Percentiles rank a stretch among this genome's conserved stretches.
Evolutionary conservation across 2,329 filamentous ascomycete genomes (phyloP).

Genomic region (Nothophaeocryptopus gaeumannii): DNA sequence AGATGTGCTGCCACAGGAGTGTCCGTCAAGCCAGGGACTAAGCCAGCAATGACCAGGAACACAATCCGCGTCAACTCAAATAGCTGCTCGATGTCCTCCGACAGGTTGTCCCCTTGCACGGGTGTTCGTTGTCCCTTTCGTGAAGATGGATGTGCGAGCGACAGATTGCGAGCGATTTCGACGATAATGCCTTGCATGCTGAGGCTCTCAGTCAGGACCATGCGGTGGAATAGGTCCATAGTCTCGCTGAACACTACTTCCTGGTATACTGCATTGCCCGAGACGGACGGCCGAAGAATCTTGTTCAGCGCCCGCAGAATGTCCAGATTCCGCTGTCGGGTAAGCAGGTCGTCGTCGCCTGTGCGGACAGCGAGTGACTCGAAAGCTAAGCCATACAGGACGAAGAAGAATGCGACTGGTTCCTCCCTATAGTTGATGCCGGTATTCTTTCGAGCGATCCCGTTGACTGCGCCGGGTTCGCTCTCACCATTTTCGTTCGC

Average conservation of each 20-base stretch:
- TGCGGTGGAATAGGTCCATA: slow-evolving; percentile 89
- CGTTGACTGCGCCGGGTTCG: slow-evolving; percentile 16
- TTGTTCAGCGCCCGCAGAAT: slow-evolving; percentile 91
- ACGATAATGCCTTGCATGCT: slow-evolving; percentile 91
- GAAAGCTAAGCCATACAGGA: slow-evolving; percentile 92
- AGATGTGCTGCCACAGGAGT: slow-evolving; percentile 52
- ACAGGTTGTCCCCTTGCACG: slow-evolving; percentile 64
- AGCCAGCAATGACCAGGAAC: slow-evolving; percentile 81
- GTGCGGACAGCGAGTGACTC: slow-evolving; percentile 87
- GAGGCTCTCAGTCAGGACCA: slow-evolving; percentile 85
- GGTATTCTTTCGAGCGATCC: slow-evolving; percentile 56
- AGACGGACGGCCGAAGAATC: slow-evolving; percentile 90
- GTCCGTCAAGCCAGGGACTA: slow-evolving; percentile 78
- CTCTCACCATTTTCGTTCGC: slow-evolving; percentile 17
- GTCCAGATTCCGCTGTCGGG: slow-evolving; percentile 54
- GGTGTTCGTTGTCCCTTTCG: slow-evolving; percentile 53
- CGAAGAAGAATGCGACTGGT: slow-evolving; percentile 97
- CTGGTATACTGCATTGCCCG: slow-evolving; percentile 93
- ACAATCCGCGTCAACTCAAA: slow-evolving; percentile 97
- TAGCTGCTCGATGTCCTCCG: slow-evolving; percentile 95
- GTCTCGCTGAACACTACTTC: slow-evolving; percentile 95
- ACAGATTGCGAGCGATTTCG: slow-evolving; percentile 85
- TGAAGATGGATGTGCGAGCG: slow-evolving; percentile 86
- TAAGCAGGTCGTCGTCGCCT: slow-evolving; percentile 46
- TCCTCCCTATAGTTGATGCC: slow-evolving; percentile 98